phyloP scores from a whole-genome alignment of 2,329 filamentous ascomycete genomes.

The Pestalotiopsis sp. region DNA sequence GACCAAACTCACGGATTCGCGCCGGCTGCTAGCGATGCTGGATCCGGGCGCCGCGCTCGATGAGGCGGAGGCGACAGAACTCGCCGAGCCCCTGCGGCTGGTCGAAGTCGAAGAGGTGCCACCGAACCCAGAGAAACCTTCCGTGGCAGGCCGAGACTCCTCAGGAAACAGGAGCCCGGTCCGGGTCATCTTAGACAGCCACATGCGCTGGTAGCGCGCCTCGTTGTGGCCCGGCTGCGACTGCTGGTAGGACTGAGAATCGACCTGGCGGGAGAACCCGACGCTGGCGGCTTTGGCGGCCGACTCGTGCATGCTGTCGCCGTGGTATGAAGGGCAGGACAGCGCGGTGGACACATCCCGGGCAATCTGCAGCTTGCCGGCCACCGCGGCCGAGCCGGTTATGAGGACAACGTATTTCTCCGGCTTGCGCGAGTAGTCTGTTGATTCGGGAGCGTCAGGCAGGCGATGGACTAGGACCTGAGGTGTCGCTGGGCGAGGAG shows the following conservation, averaged over 20 bases:
- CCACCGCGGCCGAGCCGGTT: constrained; percentile 25
- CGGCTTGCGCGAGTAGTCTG: constrained; percentile 14
- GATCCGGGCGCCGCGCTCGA: constrained; percentile 11
- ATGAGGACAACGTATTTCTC: constrained; percentile 31
- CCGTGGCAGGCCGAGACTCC: constrained; percentile 30
- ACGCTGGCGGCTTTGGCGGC: constrained; percentile 30
- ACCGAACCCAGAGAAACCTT: constrained; percentile 33
- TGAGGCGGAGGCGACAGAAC: constrained; percentile 20
- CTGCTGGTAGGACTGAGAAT: neutral
- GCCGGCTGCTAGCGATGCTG: constrained; percentile 2
- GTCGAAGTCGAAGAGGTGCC: constrained; percentile 22
- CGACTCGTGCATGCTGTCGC: constrained; percentile 33
- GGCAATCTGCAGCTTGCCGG: constrained; percentile 32
- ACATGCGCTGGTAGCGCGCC: constrained; percentile 33
- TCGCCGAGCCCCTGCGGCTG: constrained; percentile 26
- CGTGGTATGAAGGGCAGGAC: constrained; percentile 28
- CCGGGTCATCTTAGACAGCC: constrained; percentile 34
- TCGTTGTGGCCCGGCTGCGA: constrained; percentile 20
- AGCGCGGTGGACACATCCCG: constrained; percentile 26
- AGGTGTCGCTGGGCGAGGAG: constrained; percentile 23
- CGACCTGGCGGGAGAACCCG: constrained; percentile 8
- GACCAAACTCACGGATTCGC: neutral
- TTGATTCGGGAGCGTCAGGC: constrained; percentile 24
- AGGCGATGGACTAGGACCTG: constrained; percentile 28
- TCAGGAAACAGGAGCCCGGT: constrained; percentile 34